phyloP scores from a whole-genome alignment of 768 basidiomycete species.

The Pleurotus salmoneostramineus region DNA sequence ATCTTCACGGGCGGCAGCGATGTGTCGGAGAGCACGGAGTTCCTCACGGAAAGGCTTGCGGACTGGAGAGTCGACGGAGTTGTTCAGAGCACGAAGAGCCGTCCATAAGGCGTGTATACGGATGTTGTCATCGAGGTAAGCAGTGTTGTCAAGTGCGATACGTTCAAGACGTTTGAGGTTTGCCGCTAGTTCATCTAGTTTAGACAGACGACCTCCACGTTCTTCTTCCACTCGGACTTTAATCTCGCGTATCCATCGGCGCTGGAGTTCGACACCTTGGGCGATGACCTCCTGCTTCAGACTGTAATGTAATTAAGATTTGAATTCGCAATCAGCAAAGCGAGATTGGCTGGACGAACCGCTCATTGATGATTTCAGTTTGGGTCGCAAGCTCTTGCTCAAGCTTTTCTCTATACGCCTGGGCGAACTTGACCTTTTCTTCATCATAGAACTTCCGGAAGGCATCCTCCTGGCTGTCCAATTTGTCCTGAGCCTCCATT shows the following conservation, averaged over 20 bases:
- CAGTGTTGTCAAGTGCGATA: conserved; percentile 86
- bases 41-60: conserved; percentile 89
- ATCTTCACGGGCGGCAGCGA: conserved; percentile 70
- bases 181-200: conserved; percentile 89
- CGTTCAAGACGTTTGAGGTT: conserved; percentile 89
- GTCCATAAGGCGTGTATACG: conserved; percentile 92
- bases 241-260: conserved; percentile 94
- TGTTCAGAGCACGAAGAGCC: conserved; percentile 76
- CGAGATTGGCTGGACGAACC: no score
- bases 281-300: conserved; percentile 93
- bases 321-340: no score
- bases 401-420: conserved; percentile 82
- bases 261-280: conserved; percentile 96
- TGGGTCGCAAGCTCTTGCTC: conserved; percentile 83
- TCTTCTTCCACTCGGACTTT: conserved; percentile 96
- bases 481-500: conserved; percentile 81
- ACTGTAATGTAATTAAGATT: no score
- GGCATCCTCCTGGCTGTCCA: conserved; percentile 82
- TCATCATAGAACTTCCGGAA: conserved; percentile 79
- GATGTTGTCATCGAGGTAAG: conserved; percentile 90
- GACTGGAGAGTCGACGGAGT: conserved; percentile 58
- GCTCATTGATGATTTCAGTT: conserved; percentile 90
- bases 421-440: conserved; percentile 68
- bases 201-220: conserved; percentile 91
- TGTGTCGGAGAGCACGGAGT: conserved; percentile 75